These are phyloP conservation scores for Fraxinus greggii DNA, from an alignment of 305 asterid species.

Conservation along the genomic window DNA sequence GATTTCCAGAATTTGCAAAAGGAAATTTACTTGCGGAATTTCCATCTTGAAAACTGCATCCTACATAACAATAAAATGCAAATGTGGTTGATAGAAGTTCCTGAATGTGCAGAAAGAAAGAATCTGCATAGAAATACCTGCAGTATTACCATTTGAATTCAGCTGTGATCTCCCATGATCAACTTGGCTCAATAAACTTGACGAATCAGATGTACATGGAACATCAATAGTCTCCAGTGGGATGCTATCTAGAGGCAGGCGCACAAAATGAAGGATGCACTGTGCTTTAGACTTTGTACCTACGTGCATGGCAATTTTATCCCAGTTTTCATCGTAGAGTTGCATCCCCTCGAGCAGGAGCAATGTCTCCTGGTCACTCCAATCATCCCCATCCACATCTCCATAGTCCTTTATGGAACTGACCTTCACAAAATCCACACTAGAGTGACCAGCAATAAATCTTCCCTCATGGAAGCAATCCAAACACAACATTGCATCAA, in stretches of 20 bases:
- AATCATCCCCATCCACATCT: slow-evolving; percentile 79
- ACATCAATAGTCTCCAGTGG: slow-evolving; percentile 63
- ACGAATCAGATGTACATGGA: slow-evolving; percentile 61
- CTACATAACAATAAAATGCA: slow-evolving; percentile 45
- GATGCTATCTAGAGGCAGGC: slow-evolving; percentile 71
- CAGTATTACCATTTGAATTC: slow-evolving; percentile 53
- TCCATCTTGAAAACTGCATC: slow-evolving; percentile 43
- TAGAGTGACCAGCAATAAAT: slow-evolving; percentile 91
- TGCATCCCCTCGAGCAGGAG: slow-evolving; percentile 92
- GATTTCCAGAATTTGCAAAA: slow-evolving; percentile 73
- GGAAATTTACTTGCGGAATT: slow-evolving; percentile 61
- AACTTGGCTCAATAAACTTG: slow-evolving; percentile 40
- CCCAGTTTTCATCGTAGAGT: slow-evolving; percentile 80
- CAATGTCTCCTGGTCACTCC: slow-evolving; percentile 91
- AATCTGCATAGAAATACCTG: slow-evolving; percentile 32
- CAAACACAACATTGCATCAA: slow-evolving; percentile 69
- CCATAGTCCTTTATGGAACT: slow-evolving; percentile 62
- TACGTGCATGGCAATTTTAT: slow-evolving; percentile 84
- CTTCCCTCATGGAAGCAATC: slow-evolving; percentile 90
- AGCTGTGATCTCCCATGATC: slow-evolving; percentile 43
- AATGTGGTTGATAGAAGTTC: slow-evolving; percentile 16
- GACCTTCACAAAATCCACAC: slow-evolving; percentile 79
- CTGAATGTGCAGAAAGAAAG: slow-evolving; percentile 12
- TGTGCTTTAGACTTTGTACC: slow-evolving; percentile 95
- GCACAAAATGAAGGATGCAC: slow-evolving; percentile 91